Conservation (phyloP, 805 yeast species). For the Nakazawaea sp. region DNA sequence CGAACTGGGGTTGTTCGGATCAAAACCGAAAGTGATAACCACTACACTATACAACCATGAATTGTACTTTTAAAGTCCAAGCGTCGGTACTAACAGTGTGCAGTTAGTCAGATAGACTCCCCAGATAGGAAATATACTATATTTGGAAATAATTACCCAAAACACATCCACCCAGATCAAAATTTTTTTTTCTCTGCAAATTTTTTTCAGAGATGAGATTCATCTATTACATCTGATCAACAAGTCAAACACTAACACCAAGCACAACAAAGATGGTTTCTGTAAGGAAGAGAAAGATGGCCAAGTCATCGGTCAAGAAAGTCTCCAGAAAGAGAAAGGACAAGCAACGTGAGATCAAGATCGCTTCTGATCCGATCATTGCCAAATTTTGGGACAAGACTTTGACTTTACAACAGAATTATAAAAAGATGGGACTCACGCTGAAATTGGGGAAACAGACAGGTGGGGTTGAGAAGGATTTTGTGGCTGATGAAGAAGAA, state of each 20-base stretch:
- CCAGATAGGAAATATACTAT: no score
- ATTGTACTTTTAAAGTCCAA: no score
- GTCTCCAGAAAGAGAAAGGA: conserved; percentile 67
- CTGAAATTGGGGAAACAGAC: conserved; percentile 59
- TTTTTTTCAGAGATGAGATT: background rate
- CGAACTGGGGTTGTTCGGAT: conserved; percentile 76
- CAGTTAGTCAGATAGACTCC: no score
- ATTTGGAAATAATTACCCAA: no score
- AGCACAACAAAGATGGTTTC: conserved; percentile 26
- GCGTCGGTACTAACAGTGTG: no score
- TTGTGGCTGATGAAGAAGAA: conserved; percentile 27
- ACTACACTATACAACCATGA: conserved; percentile 52
- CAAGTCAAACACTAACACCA: background rate
- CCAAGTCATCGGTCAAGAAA: conserved; percentile 62
- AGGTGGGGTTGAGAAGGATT: conserved; percentile 72
- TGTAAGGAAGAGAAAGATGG: conserved; percentile 83
- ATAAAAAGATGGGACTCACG: conserved; percentile 71
- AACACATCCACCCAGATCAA: no score
- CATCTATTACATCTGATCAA: background rate
- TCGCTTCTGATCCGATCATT: conserved; percentile 71
- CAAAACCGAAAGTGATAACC: conserved; percentile 58
- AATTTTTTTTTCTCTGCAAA: no score
- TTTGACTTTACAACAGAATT: conserved; percentile 79
- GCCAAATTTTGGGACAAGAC: conserved; percentile 87
- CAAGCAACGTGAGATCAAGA: conserved; percentile 57